Percentiles rank a stretch among this genome's conserved stretches.
Evolutionary conservation across 768 basidiomycete genomes (phyloP).

Genomic region (Boletus reticulatus): DNA sequence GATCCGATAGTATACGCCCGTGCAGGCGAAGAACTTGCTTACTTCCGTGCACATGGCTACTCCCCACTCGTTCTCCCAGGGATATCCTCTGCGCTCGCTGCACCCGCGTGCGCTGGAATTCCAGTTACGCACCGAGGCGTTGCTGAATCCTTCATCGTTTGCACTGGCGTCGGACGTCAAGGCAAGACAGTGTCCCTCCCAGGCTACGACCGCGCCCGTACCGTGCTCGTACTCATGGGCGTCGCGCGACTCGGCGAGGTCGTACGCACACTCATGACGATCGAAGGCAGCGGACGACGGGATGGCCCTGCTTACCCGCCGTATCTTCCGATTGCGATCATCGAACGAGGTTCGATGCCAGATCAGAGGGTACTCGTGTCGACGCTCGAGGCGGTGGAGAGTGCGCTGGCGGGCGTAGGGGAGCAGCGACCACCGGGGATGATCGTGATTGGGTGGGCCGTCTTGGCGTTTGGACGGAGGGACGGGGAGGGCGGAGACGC

Average conservation of each 20-base stretch:
- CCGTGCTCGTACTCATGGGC: slow-evolving; percentile 90
- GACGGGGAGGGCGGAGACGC: slow-evolving; percentile 41
- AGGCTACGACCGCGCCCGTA: slow-evolving; percentile 78
- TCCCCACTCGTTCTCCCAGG: slow-evolving; percentile 87
- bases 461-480: slow-evolving; percentile 53
- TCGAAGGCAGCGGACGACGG: slow-evolving; percentile 38
- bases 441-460: slow-evolving; percentile 94
- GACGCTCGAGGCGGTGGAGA: slow-evolving; percentile 69
- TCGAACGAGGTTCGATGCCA: slow-evolving; percentile 91
- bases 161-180: slow-evolving; percentile 88
- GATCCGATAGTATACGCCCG: slow-evolving; percentile 95
- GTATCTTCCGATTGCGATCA: slow-evolving; percentile 82
- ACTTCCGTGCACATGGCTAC: slow-evolving; percentile 84
- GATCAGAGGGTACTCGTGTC: slow-evolving; percentile 86
- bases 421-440: slow-evolving; percentile 95
- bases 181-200: slow-evolving; percentile 86
- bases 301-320: slow-evolving; percentile 65
- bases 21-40: slow-evolving; percentile 91
- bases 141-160: slow-evolving; percentile 84
- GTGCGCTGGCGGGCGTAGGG: slow-evolving; percentile 68
- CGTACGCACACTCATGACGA: slow-evolving; percentile 52
- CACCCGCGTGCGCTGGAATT: slow-evolving; percentile 85
- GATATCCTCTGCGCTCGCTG: slow-evolving; percentile 85
- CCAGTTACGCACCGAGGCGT: slow-evolving; percentile 96
- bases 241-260: slow-evolving; percentile 82